Conservation (phyloP, 2,329 filamentous ascomycete species). For the Cladosporium sp. region DNA sequence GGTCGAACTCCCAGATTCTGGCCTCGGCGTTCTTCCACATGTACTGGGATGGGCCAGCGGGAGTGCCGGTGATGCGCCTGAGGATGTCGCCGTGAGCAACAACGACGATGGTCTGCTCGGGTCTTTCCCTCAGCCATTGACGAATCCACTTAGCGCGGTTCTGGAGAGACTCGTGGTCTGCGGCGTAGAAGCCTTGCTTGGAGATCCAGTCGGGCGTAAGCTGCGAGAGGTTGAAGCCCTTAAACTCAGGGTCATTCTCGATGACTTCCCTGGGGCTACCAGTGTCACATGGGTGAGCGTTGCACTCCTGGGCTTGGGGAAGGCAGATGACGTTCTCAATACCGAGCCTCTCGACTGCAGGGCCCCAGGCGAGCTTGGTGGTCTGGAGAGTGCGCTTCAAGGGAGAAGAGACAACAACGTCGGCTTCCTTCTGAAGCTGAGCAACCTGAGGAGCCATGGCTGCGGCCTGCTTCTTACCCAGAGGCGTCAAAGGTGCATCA, state of each 20-base stretch:
- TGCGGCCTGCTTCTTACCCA: constrained; percentile 31
- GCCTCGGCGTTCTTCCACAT: constrained; percentile 30
- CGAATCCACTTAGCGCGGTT: constrained; percentile 28
- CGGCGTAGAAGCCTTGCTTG: constrained; percentile 28
- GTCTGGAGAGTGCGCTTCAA: constrained; percentile 31
- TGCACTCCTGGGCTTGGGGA: constrained; percentile 31
- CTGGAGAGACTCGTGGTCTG: constrained; percentile 17
- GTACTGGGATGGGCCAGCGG: constrained; percentile 22
- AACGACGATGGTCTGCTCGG: constrained; percentile 30
- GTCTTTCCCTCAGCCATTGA: constrained; percentile 27
- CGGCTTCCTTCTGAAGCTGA: constrained; percentile 22
- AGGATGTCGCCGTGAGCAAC: constrained; percentile 32
- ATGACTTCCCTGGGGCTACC: constrained; percentile 23
- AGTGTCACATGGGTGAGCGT: constrained; percentile 29
- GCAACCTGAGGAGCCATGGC: constrained; percentile 24
- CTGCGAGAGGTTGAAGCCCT: constrained; percentile 24
- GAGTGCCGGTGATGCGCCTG: constrained; percentile 24
- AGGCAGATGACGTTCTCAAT: constrained; percentile 26
- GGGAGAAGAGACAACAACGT: constrained; percentile 28
- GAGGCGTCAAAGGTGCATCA: constrained; percentile 29
- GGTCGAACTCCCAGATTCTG: constrained; percentile 26
- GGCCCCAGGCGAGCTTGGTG: constrained; percentile 26
- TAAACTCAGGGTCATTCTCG: constrained; percentile 24
- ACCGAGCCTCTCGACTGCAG: constrained; percentile 25
- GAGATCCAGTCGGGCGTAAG: constrained; percentile 28